Conservation (phyloP, 2,329 filamentous ascomycete genomes). For the Fusarium chaquense region DNA sequence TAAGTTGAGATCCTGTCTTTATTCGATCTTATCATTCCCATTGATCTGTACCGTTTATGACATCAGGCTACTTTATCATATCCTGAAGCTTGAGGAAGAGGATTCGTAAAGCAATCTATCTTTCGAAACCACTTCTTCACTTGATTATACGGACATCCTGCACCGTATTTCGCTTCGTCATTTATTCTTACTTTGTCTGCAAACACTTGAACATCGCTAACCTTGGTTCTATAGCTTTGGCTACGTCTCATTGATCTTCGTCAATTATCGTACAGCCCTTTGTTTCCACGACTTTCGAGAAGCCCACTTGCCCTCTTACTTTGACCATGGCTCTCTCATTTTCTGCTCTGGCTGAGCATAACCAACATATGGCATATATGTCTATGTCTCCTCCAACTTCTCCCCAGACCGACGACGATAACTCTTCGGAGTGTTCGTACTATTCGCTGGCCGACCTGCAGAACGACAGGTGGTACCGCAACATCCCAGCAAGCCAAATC, state of each 20-base stretch:
- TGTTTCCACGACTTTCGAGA: background rate
- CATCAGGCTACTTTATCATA: too few species aligned
- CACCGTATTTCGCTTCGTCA: too few species aligned
- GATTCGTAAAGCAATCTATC: too few species aligned
- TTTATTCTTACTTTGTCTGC: too few species aligned
- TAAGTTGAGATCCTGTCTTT: too few species aligned
- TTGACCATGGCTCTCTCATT: constrained; percentile 10
- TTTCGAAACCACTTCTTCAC: too few species aligned
- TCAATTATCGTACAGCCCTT: background rate
- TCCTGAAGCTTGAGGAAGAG: too few species aligned
- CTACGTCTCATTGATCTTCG: background rate
- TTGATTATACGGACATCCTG: too few species aligned
- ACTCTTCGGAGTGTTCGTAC: constrained; percentile 20
- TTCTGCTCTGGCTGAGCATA: background rate
- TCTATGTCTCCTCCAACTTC: background rate
- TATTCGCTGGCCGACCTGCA: constrained; percentile 11
- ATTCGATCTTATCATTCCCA: too few species aligned
- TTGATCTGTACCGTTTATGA: too few species aligned
- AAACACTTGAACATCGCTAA: too few species aligned
- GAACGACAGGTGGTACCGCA: constrained; percentile 13
- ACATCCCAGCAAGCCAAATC: constrained; percentile 18
- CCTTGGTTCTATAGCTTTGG: background rate
- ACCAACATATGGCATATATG: background rate
- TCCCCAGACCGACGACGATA: background rate
- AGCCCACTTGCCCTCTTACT: too few species aligned